Base-by-base conservation (phyloP, 208 protist genomes). In the Trypanosoma rangeli region DNA sequence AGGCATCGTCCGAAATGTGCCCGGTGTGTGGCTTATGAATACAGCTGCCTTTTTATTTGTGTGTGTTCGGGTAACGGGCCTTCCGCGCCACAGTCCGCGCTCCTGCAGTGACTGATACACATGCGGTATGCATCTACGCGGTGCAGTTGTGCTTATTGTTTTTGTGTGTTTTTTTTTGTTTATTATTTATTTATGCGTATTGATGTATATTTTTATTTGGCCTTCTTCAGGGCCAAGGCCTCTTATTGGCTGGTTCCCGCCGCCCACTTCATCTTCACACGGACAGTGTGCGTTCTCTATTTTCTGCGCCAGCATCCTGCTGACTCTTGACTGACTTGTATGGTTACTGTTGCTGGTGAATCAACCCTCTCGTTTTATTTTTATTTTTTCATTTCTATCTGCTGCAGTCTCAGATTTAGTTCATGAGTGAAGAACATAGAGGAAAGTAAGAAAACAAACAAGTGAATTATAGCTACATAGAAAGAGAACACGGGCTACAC, bases 101-200 rank as follows among this genome's bases (percentile, higher is more conserved):
- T 7, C 7, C 33, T 37, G 33, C 33, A 37, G 33, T n/a, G 33
- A 7, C 7, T 37, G 33, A 2, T 7, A 37, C 33, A 7, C 33
- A 37, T 37, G 7, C 7, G 7, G 33, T 62, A 33, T 70, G 44
- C 13, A 46, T 46, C 42, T 9, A 18, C 5, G 42, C 50, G 10
- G 3, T 56, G 62, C n/a, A 62, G n/a, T 48, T 54, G 46, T 66
- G 68, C 26, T 73, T 63, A 52, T 54, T 70, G 15, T 39, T 35
- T 72, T 64, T 44, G 22, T 26, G 8, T 28, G 10, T 64, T 49
- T 31, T 67, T 37, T 44, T 61, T 7, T 35, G 12, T 76, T 64
- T 67, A 26, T 73, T 46, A 50, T 53, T 58, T 73, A 44, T 61
- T 20, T 33, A 18, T 56, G 42, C 13, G 42, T 18, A 46, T 46